These are phyloP conservation scores for Clohesyomyces aquaticus DNA, from an alignment of 495 filamentous ascomycete genomes.

Conservation along the genomic window DNA sequence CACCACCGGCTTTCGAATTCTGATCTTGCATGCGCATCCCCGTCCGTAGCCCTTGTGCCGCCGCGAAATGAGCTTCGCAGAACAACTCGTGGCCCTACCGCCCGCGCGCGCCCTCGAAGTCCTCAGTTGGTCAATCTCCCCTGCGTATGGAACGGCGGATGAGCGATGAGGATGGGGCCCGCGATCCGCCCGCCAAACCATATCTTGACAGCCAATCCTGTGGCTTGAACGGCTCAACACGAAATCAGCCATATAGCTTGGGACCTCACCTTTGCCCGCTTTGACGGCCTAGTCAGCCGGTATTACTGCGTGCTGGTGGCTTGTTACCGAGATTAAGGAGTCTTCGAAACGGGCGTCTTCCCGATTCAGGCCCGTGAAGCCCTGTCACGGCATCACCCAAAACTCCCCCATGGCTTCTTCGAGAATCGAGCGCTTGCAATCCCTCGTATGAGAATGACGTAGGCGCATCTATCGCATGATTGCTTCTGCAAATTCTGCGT, in stretches of 20 bases:
- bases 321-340: slow-evolving; percentile 39
- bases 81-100: background rate
- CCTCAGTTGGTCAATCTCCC: slow-evolving; percentile 25
- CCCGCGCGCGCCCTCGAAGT: slow-evolving; percentile 20
- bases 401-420: too few relatives aligned
- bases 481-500: background rate
- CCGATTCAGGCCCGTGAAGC: slow-evolving; percentile 9
- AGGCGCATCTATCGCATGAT: background rate
- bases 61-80: slow-evolving; percentile 3
- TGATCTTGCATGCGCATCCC: too few relatives aligned
- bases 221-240: slow-evolving; percentile 16
- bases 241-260: slow-evolving; percentile 40
- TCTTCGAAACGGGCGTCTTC: slow-evolving; percentile 19
- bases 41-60: slow-evolving; percentile 7
- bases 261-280: slow-evolving; percentile 16
- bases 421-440: background rate
- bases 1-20: background rate
- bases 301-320: slow-evolving; percentile 15
- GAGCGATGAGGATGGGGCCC: slow-evolving; percentile 32
- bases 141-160: slow-evolving; percentile 24
- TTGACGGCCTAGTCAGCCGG: slow-evolving; percentile 15
- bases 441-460: background rate
- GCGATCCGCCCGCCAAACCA: slow-evolving; percentile 30
- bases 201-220: slow-evolving; percentile 28
- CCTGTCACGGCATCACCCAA: too few relatives aligned